Conservation (phyloP, 352 stramenopile species). For the Aphanomyces invadans region DNA sequence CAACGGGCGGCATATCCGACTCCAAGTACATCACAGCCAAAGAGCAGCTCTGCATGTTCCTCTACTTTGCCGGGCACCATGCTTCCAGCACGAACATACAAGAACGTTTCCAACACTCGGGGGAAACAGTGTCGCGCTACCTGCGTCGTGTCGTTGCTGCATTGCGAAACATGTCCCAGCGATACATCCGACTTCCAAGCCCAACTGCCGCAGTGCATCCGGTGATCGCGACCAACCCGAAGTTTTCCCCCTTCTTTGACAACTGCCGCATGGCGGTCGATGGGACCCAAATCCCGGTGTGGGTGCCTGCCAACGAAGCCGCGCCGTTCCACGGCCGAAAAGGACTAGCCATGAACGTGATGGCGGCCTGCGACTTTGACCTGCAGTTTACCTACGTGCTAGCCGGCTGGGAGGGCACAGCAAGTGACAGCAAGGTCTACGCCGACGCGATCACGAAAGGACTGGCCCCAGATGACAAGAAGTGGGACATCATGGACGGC, state of each 20-base stretch:
- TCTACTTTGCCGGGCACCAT: conserved; percentile 9
- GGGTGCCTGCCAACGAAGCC: background rate
- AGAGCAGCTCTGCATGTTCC: conserved; percentile 3
- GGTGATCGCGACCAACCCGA: background rate
- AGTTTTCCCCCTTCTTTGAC: background rate
- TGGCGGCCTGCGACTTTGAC: conserved; percentile 19
- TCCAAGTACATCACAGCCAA: background rate
- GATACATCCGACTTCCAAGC: background rate
- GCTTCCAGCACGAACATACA: background rate
- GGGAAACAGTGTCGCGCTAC: background rate
- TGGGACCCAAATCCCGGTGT: conserved; percentile 4
- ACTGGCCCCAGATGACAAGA: background rate
- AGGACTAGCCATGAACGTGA: conserved; percentile 16
- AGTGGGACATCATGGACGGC: background rate
- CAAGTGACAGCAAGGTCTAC: background rate
- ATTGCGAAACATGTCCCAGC: background rate
- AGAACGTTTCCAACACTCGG: conserved; percentile 15
- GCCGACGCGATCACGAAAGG: conserved; percentile 1
- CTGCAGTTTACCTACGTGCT: conserved; percentile 20
- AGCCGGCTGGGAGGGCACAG: conserved; percentile 18
- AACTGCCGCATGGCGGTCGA: conserved; percentile 6
- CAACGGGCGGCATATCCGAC: background rate
- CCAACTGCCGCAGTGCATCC: background rate
- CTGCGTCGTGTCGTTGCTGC: background rate
- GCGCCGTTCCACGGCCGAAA: conserved; percentile 18